Base-by-base conservation (phyloP, 371 early-diverging fungal species). In the Saksenaea vasiformis region DNA sequence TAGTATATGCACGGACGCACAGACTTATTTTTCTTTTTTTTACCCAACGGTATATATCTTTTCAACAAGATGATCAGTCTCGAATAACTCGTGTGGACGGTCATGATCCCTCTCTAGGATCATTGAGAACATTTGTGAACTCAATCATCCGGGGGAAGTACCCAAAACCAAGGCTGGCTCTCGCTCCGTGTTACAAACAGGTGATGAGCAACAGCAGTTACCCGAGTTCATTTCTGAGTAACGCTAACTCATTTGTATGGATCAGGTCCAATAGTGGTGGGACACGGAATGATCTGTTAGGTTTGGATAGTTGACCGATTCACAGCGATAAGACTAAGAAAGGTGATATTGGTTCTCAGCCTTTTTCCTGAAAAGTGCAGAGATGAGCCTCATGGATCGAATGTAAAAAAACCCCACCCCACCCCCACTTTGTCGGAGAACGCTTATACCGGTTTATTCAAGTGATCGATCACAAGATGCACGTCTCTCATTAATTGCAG, bases 121-220 rank as follows among this genome's bases (percentile, higher is more conserved):
- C 0, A 79, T 82, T 28, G 90, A 93, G 68, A 85, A 85, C 38
- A 85, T 91, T 15, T 91, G 91, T 67, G 91, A 91, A 62, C 61
- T 93, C 44, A 89, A 88, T 56, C 66, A 79, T 11, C 60, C 80
- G 22, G 82, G 93, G 2, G 93, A 92, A 63, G 91, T 90, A 22
- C 71, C 83, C 31, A 80, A 70, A 43, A 58, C 59, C 3, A 65
- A 66, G 5, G 14, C 47, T 9, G 61, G 59, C 4, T 58, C 68
- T n/a, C 57, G n/a, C 60, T 3, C 59, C 62, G 4, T 56, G 35
- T 28, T 60, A 66, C 26, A 64, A 62, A 17, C 56, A 64, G 39
- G 56, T 66, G 0, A 53, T 35, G 15, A 37, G 27, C 41, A n/a
- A 17, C 17, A 56, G 39, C 19, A 63, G 60, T 27, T 47, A 69